Evolutionary conservation across 2,329 filamentous ascomycete genomes (phyloP), one percentile per base, ranked within the genome.

Genomic region (Fusarium lyarnte): DNA sequence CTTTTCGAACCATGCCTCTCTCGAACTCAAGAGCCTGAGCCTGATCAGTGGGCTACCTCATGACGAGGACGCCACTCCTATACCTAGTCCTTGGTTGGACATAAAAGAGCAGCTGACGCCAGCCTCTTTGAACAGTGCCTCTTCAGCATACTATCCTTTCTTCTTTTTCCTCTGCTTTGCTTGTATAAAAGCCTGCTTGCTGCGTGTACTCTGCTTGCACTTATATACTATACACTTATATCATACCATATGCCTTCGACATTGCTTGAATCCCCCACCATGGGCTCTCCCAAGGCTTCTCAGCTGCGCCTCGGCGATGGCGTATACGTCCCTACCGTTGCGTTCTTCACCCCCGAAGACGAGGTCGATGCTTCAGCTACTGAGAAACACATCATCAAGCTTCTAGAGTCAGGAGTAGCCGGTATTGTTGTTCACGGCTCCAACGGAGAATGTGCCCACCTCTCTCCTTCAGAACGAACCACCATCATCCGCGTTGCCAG

Each of bases 361-460:
- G 79, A 81, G 5, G 53, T 83, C 25, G 78, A 83, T 55, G 72
- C 72, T 11, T 65, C 74, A 12, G 76, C 78, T 5, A 77, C 82
- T 52, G 78, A 81, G 57, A 73, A 75, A 33, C 81, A 83, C 46
- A 69, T 82, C 49, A 76, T 81, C 52, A 77, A 80, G 41, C 76
- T 82, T 13, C 92, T 92, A 52, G 86, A 91, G 76, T 88, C 92
- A 39, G 92, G 93, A 66, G 90, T 95, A 55, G 88, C 91, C 29
- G 93, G 93, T 17, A 87, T 96, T 54, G 92, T 93, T 53, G 93
- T 92, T 14, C 93, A 95, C 79, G 93, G 93, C 49, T 94, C 91
- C 78, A 96, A 95, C 77, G 93, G 93, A 76, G 93, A 96, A 84
- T 93, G 93, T 9, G 93, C 94, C 23, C 93, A 95, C 78, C 86